phyloP scores from a whole-genome alignment of 2,329 filamentous ascomycete genomes.

The Penicillium sp. region DNA sequence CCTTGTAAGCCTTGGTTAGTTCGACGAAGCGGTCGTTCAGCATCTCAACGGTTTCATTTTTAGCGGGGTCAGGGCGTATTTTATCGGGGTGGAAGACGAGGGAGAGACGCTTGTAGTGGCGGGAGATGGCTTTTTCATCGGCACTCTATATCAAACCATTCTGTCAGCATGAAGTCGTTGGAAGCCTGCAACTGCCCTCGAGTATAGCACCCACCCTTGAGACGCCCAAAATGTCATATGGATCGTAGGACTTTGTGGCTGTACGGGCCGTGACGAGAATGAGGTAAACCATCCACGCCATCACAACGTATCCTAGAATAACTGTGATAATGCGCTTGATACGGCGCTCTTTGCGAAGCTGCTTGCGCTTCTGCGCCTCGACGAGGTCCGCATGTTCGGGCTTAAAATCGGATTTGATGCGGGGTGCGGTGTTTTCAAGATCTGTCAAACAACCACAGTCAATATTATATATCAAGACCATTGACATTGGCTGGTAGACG shows the following conservation, averaged over 20 bases:
- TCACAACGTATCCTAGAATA: slow-evolving; percentile 74
- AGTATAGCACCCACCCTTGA: slow-evolving; percentile 61
- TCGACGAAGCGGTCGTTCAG: slow-evolving; percentile 91
- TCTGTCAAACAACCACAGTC: slow-evolving; percentile 41
- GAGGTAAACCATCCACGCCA: slow-evolving; percentile 89
- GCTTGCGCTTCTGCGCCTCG: slow-evolving; percentile 75
- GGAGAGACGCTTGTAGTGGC: slow-evolving; percentile 82
- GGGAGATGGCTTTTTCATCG: slow-evolving; percentile 88
- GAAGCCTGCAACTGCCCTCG: not conserved
- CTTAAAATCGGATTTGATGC: slow-evolving; percentile 78
- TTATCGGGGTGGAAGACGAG: slow-evolving; percentile 93
- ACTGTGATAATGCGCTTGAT: slow-evolving; percentile 80
- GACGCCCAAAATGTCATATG: slow-evolving; percentile 89
- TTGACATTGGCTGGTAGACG: slow-evolving; percentile 15
- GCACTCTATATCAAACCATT: slow-evolving; percentile 57
- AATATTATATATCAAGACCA: not conserved
- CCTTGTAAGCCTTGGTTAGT: slow-evolving; percentile 96
- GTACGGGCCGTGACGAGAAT: slow-evolving; percentile 75
- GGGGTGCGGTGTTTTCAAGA: slow-evolving; percentile 75
- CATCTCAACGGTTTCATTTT: slow-evolving; percentile 83
- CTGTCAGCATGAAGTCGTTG: not conserved
- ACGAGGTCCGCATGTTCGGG: slow-evolving; percentile 82
- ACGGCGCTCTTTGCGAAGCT: slow-evolving; percentile 85
- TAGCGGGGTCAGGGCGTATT: slow-evolving; percentile 73
- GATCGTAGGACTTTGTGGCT: slow-evolving; percentile 83